Evolutionary conservation across 1,139 yeast genomes (phyloP).

Genomic region (Sugiyamaella xylanicola): DNA sequence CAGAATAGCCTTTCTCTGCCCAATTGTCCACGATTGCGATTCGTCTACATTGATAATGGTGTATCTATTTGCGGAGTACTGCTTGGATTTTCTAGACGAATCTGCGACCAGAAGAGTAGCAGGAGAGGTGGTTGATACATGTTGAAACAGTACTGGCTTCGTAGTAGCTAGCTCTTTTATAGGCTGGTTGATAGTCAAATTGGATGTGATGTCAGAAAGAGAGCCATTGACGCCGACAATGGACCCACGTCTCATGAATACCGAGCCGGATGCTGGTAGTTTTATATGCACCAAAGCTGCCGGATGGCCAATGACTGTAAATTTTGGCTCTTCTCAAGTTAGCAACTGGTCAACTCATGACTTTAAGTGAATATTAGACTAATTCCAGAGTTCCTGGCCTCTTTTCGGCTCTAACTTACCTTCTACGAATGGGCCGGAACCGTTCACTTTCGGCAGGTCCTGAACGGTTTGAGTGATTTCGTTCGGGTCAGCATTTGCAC

Average conservation of each 20-base stretch:
- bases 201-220: conserved; percentile 33
- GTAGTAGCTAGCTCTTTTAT: conserved; percentile 28
- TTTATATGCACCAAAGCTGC: conserved; percentile 50
- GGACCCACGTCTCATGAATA: conserved; percentile 50
- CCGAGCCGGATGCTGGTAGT: conserved; percentile 52
- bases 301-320: conserved; percentile 50
- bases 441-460: conserved; percentile 32
- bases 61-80: conserved; percentile 4
- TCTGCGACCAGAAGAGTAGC: conserved; percentile 31
- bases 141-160: conserved; percentile 34
- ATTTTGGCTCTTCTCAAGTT: conserved; percentile 41
- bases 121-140: conserved; percentile 34
- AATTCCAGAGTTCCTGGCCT: too few relatives aligned
- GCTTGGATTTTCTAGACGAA: conserved; percentile 24
- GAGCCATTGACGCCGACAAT: conserved; percentile 53
- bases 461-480: conserved; percentile 28
- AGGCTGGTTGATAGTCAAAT: conserved; percentile 27
- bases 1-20: conserved; percentile 40
- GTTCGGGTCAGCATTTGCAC: conserved; percentile 11
- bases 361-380: too few relatives aligned
- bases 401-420: conserved; percentile 20
- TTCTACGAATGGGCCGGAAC: conserved; percentile 34
- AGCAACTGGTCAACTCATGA: not conserved
- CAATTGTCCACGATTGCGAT: conserved; percentile 38
- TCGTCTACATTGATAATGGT: conserved; percentile 35